phyloP scores from a whole-genome alignment of 495 filamentous ascomycete species.

The Hyphodiscus hymeniophilus region DNA sequence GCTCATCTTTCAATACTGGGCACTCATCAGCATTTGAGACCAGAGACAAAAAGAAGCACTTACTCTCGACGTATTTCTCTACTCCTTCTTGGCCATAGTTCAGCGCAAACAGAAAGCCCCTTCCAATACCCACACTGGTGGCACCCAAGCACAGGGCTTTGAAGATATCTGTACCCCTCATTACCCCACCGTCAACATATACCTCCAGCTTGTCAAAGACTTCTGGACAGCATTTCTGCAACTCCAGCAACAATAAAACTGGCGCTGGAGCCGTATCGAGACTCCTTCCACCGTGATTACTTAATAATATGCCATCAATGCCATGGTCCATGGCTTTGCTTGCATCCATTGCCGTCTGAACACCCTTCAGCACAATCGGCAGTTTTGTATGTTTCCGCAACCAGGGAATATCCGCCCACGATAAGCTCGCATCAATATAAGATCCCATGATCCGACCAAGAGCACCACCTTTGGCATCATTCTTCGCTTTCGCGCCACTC shows the following conservation, averaged over 20 bases:
- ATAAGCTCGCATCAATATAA: constrained; percentile 64
- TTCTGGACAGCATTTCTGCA: constrained; percentile 50
- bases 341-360: constrained; percentile 56
- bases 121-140: constrained; percentile 55
- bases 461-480: constrained; percentile 62
- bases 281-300: constrained; percentile 65
- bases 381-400: constrained; percentile 33
- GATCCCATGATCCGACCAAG: constrained; percentile 63
- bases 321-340: constrained; percentile 43
- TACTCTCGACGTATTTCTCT: constrained; percentile 51
- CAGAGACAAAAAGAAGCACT: constrained; percentile 18
- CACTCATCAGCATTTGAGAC: neutral
- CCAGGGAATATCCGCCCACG: constrained; percentile 65
- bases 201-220: constrained; percentile 57
- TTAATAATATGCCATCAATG: constrained; percentile 51
- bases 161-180: constrained; percentile 57
- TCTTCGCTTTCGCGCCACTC: constrained; percentile 45
- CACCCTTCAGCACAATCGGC: constrained; percentile 56
- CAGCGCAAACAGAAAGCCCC: constrained; percentile 50
- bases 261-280: constrained; percentile 56
- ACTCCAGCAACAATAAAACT: constrained; percentile 54
- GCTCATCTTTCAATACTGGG: constrained; percentile 65
- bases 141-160: constrained; percentile 62
- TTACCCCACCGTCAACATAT: constrained; percentile 59
- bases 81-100: constrained; percentile 73